Evolutionary conservation across 2,329 filamentous ascomycete genomes (phyloP).

Genomic region (Pseudopithomyces chartarum): DNA sequence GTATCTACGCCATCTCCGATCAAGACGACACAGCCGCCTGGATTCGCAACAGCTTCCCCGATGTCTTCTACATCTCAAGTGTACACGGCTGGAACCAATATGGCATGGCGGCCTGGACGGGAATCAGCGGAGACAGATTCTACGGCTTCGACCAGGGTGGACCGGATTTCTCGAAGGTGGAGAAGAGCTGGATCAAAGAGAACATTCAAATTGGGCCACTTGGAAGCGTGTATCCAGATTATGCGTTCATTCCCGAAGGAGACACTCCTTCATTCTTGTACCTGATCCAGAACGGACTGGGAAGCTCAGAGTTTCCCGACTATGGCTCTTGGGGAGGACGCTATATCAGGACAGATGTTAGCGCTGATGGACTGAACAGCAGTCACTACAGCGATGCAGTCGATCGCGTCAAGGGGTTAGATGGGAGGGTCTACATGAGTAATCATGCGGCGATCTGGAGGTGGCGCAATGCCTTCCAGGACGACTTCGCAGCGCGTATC

Average conservation of each 20-base stretch:
- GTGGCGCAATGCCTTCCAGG: slow-evolving; percentile 59
- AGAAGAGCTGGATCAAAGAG: slow-evolving; percentile 57
- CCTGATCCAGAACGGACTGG: slow-evolving; percentile 55
- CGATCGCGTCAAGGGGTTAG: slow-evolving; percentile 42
- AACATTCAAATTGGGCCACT: slow-evolving; percentile 60
- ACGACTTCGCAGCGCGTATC: slow-evolving; percentile 56
- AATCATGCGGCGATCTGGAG: slow-evolving; percentile 60
- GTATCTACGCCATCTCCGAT: slow-evolving; percentile 59
- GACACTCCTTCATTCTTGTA: slow-evolving; percentile 59
- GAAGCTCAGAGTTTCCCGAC: slow-evolving; percentile 52
- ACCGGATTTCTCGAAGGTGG: slow-evolving; percentile 55
- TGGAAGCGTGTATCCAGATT: slow-evolving; percentile 49
- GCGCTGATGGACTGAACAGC: slow-evolving; percentile 38
- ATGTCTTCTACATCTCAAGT: slow-evolving; percentile 61
- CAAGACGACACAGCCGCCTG: slow-evolving; percentile 63
- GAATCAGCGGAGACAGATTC: slow-evolving; percentile 58
- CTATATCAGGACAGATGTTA: slow-evolving; percentile 45
- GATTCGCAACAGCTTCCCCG: slow-evolving; percentile 60
- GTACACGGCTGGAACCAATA: slow-evolving; percentile 64
- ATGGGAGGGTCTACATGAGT: slow-evolving; percentile 41
- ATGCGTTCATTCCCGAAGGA: slow-evolving; percentile 59
- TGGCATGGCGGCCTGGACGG: slow-evolving; percentile 59
- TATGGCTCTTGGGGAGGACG: slow-evolving; percentile 59
- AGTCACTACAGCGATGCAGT: slow-evolving; percentile 47
- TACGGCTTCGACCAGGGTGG: slow-evolving; percentile 56